Percentiles rank a stretch among this genome's conserved stretches.
These are phyloP conservation scores for Neonothopanus nambi DNA, from an alignment of 1,284 basidiomycete species.

Conservation along the genomic window DNA sequence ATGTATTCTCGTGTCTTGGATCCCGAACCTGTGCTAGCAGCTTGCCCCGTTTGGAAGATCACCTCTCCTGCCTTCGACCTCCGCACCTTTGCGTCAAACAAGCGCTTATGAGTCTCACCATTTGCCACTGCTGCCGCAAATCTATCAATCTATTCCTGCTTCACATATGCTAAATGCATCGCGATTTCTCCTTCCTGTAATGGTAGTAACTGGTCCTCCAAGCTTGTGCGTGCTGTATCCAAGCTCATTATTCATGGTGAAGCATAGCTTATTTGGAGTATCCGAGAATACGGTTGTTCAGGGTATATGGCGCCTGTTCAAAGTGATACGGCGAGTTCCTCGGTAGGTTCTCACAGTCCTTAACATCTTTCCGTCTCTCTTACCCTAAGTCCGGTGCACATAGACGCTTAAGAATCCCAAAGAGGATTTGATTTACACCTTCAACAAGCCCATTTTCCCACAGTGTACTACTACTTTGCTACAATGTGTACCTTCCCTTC, in stretches of 20 bases:
- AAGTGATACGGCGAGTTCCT: conserved; percentile 31
- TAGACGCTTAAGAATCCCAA: conserved; percentile 26
- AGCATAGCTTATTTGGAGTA: not conserved
- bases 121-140: no score
- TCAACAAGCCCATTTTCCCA: conserved; percentile 40
- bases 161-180: no score
- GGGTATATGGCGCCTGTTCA: conserved; percentile 23
- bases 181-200: no score
- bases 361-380: conserved; percentile 10
- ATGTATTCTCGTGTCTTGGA: not conserved
- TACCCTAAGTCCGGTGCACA: conserved; percentile 30
- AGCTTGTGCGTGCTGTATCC: no score
- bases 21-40: not conserved
- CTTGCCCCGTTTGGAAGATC: not conserved
- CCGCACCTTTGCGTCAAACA: not conserved
- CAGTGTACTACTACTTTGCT: conserved; percentile 38
- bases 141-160: no score
- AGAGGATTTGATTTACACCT: conserved; percentile 31
- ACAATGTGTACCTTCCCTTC: conserved; percentile 23
- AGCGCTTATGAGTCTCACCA: no score
- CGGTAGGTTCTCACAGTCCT: conserved; percentile 10
- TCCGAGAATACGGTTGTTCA: conserved; percentile 21
- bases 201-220: no score
- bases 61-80: not conserved
- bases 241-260: no score